Conservation (phyloP, 805 yeast species). For the Lachancea mirantina region DNA sequence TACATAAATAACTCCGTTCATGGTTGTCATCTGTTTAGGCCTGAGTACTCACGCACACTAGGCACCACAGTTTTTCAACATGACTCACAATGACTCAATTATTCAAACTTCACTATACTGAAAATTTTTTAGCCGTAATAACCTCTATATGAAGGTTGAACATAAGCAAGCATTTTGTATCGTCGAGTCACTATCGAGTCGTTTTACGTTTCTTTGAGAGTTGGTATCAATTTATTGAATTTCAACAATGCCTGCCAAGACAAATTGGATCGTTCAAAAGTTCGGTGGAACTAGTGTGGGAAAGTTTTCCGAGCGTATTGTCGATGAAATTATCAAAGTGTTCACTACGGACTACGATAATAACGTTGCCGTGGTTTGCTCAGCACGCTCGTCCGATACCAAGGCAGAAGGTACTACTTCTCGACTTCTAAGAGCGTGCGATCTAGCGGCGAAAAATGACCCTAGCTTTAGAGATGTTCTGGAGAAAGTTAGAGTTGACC, state of each 20-base stretch:
- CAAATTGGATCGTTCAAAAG: slow-evolving; percentile 78
- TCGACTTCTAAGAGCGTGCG: slow-evolving; percentile 77
- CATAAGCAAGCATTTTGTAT: too few species aligned
- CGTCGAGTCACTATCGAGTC: too few species aligned
- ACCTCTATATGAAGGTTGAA: too few species aligned
- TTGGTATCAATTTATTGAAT: neutral
- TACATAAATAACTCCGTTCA: too few species aligned
- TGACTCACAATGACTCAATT: too few species aligned
- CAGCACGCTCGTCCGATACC: slow-evolving; percentile 86
- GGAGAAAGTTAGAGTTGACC: slow-evolving; percentile 69
- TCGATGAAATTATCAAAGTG: slow-evolving; percentile 71
- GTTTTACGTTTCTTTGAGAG: too few species aligned
- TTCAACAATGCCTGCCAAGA: slow-evolving; percentile 7
- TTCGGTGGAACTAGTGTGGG: slow-evolving; percentile 98
- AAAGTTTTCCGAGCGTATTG: slow-evolving; percentile 80
- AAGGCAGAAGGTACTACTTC: slow-evolving; percentile 96
- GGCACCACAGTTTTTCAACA: too few species aligned
- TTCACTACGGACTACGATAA: slow-evolving; percentile 40
- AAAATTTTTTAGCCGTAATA: too few species aligned
- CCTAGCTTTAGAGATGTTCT: slow-evolving; percentile 53
- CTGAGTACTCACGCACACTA: too few species aligned
- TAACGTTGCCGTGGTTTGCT: slow-evolving; percentile 89
- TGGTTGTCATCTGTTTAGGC: too few species aligned
- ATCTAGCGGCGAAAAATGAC: slow-evolving; percentile 50
- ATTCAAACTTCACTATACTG: too few species aligned